Evolutionary conservation across 2,329 filamentous ascomycete genomes (phyloP).

Genomic region (Knoxdaviesia proteae): DNA sequence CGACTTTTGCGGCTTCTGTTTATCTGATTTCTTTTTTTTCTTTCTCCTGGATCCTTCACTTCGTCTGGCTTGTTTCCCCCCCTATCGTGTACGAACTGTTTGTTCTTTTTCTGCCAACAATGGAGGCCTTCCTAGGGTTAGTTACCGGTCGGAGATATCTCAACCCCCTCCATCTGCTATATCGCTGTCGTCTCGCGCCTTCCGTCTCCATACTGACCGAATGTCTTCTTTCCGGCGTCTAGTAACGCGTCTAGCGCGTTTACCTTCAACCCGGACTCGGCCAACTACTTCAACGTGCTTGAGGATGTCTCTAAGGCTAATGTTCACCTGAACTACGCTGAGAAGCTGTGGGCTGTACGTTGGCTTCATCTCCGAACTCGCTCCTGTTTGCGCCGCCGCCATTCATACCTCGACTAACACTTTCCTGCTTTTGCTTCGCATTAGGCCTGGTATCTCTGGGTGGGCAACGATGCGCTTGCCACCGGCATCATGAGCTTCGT

Average conservation of each 20-base stretch:
- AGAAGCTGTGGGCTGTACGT: slow-evolving; percentile 72
- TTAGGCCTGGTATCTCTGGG: slow-evolving; percentile 81
- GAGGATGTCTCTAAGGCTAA: slow-evolving; percentile 52
- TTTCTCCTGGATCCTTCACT: no score
- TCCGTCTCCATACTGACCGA: no score
- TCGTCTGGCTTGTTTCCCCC: no score
- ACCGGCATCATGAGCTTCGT: slow-evolving; percentile 95
- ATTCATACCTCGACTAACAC: slow-evolving; percentile 3
- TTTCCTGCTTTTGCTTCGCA: neutral
- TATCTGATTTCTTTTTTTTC: no score
- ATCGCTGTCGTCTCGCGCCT: no score
- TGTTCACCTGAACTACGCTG: slow-evolving; percentile 66
- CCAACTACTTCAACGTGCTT: slow-evolving; percentile 33
- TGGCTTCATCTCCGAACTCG: slow-evolving; percentile 2
- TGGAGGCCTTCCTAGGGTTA: no score
- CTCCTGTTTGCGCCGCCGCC: neutral
- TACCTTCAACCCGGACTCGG: slow-evolving; percentile 23
- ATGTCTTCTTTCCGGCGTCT: slow-evolving; percentile 1
- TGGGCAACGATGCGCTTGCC: slow-evolving; percentile 92
- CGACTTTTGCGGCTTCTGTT: no score
- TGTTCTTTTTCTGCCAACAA: no score
- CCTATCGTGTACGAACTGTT: no score
- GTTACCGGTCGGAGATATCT: no score
- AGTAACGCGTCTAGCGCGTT: slow-evolving; percentile 28
- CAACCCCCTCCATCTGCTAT: no score